A percentile compares a stretch with the other conserved stretches of the same genome.
Conservation (phyloP, 2,329 filamentous ascomycete species). For the Aspergillus pseudoglaucus region DNA sequence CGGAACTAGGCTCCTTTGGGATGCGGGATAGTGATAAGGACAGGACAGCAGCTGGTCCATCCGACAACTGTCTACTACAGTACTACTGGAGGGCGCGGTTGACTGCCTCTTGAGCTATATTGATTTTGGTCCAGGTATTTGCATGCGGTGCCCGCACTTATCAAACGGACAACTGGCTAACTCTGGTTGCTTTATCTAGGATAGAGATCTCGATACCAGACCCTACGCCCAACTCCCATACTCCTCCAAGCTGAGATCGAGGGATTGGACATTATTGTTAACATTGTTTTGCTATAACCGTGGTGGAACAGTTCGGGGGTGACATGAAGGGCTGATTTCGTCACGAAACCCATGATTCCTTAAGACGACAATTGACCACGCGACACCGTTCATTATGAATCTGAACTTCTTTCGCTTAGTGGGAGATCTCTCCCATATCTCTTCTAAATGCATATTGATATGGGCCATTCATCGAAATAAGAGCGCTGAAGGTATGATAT, state of each 20-base stretch:
- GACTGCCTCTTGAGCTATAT: no score
- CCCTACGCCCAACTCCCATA: not conserved
- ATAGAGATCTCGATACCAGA: not conserved
- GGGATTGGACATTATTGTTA: not conserved
- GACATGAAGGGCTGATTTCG: not conserved
- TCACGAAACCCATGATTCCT: not conserved
- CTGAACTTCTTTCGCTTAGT: conserved; percentile 61
- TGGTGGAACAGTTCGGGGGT: not conserved
- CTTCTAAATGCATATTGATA: conserved; percentile 85
- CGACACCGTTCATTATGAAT: conserved; percentile 11
- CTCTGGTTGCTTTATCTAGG: not conserved
- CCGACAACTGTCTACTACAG: not conserved
- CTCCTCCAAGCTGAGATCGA: not conserved
- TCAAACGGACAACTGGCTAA: not conserved
- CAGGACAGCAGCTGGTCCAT: not conserved
- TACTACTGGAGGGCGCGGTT: not conserved
- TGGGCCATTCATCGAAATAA: conserved; percentile 82
- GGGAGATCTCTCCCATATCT: conserved; percentile 76
- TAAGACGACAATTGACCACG: not conserved
- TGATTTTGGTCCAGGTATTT: not conserved
- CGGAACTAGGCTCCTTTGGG: not conserved
- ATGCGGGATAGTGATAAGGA: not conserved
- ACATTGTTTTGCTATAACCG: not conserved
- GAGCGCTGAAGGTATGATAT: conserved; percentile 66
- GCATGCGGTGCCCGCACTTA: not conserved